A percentile compares a stretch with the other conserved stretches of the same genome.
Evolutionary conservation across 257 asterid genomes (phyloP).

Genomic region (Perilla frutescens): DNA sequence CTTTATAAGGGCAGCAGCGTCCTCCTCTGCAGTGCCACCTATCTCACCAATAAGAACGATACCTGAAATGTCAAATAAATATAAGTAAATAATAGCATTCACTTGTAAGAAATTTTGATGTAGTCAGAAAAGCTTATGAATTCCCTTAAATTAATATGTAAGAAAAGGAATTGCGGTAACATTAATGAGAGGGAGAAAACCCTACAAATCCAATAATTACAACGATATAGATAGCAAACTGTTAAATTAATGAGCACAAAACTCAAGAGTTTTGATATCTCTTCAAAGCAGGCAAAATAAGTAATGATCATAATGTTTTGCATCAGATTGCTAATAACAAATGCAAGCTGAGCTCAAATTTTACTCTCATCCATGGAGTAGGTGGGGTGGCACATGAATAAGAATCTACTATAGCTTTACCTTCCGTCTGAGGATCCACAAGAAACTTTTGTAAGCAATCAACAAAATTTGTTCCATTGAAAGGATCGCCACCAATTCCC

Average conservation of each 20-base stretch:
- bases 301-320: background rate
- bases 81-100: constrained; percentile 20
- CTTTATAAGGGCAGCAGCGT: constrained; percentile 84
- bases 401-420: constrained; percentile 43
- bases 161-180: background rate
- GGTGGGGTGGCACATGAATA: constrained; percentile 19
- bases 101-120: background rate
- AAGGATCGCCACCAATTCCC: constrained; percentile 99
- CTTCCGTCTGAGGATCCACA: constrained; percentile 96
- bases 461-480: constrained; percentile 96
- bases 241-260: too few relatives aligned
- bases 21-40: constrained; percentile 91
- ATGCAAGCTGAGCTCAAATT: background rate
- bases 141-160: background rate
- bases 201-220: too few relatives aligned
- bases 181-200: too few relatives aligned
- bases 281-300: background rate
- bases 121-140: background rate
- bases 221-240: too few relatives aligned
- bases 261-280: too few relatives aligned
- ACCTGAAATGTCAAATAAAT: constrained; percentile 50
- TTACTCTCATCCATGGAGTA: background rate
- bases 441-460: constrained; percentile 91
- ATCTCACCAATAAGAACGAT: constrained; percentile 84
- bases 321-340: background rate